A percentile compares a stretch with the other conserved stretches of the same genome.
Evolutionary conservation across 169 alveolate genomes (phyloP).

Genomic region (Eimeria falciformis): DNA sequence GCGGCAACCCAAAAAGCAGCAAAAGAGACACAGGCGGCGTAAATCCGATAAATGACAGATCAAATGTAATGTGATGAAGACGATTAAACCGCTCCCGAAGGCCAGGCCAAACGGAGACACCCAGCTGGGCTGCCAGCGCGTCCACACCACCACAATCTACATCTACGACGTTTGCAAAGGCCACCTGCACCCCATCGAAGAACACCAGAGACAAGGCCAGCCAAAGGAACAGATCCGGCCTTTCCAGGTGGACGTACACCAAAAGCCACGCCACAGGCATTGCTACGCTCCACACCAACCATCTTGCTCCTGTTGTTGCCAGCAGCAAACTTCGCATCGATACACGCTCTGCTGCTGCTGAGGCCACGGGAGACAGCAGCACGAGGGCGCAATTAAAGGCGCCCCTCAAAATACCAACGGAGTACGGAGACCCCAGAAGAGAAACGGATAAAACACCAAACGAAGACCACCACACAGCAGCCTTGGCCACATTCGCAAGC

Average conservation of each 20-base stretch:
- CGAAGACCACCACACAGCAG: constrained; percentile 86
- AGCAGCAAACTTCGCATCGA: constrained; percentile 27
- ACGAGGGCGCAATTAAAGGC: constrained; percentile 82
- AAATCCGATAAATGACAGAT: constrained; percentile 77
- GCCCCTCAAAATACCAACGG: constrained; percentile 78
- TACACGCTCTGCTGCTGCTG: constrained; percentile 80
- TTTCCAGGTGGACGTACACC: neutral
- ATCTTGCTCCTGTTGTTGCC: constrained; percentile 26
- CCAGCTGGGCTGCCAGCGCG: constrained; percentile 77
- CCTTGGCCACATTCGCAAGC: constrained; percentile 83
- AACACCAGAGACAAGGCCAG: neutral
- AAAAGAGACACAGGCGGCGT: constrained; percentile 62
- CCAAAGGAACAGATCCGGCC: neutral
- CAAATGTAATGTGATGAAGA: constrained; percentile 78
- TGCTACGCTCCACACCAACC: constrained; percentile 56
- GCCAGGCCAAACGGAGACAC: constrained; percentile 69
- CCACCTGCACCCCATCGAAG: constrained; percentile 55
- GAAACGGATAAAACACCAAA: constrained; percentile 78
- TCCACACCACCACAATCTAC: constrained; percentile 83
- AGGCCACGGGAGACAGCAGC: constrained; percentile 81
- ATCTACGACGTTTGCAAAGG: constrained; percentile 83
- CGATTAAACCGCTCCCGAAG: constrained; percentile 60
- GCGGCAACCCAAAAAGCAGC: neutral
- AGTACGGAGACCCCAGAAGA: constrained; percentile 16
- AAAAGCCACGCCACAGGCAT: constrained; percentile 47